Evolutionary conservation across 257 asterid genomes (phyloP).

Genomic region (Echium plantagineum): DNA sequence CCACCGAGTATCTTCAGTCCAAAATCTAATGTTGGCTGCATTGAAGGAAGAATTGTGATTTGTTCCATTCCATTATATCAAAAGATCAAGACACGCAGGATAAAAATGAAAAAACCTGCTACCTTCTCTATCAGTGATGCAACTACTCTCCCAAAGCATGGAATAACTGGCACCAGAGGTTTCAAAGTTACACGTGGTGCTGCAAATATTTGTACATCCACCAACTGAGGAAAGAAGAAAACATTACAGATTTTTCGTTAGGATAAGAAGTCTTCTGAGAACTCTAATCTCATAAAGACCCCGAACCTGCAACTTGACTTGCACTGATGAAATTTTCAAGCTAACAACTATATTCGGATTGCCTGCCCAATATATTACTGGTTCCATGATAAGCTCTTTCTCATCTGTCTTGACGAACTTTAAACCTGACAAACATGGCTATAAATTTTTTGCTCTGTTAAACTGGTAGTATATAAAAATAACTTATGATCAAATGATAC

Average conservation of each 20-base stretch:
- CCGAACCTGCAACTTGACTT: conserved; percentile 49
- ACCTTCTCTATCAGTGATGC: conserved; percentile 74
- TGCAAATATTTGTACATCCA: conserved; percentile 67
- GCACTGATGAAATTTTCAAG: conserved; percentile 27
- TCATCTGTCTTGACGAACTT: conserved; percentile 59
- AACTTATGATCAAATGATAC: neutral
- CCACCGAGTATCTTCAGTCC: conserved; percentile 62
- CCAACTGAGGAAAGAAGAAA: conserved; percentile 38
- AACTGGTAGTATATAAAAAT: neutral
- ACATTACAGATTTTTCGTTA: neutral
- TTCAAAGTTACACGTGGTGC: conserved; percentile 40
- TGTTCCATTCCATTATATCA: neutral
- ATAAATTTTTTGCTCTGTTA: neutral
- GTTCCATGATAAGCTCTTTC: conserved; percentile 56
- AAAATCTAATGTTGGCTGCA: conserved; percentile 79
- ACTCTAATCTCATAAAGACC: conserved; percentile 4
- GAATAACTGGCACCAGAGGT: conserved; percentile 69
- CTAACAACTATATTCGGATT: conserved; percentile 45
- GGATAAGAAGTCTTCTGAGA: neutral
- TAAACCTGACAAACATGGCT: conserved; percentile 36
- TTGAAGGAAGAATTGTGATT: conserved; percentile 8
- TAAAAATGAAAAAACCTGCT: neutral
- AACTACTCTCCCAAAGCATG: conserved; percentile 53
- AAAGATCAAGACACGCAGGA: neutral
- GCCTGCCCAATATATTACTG: conserved; percentile 71